Percentiles rank a stretch among this genome's conserved stretches.
Conservation (phyloP, 1,284 basidiomycete species). For the Agroathelia rolfsii region DNA sequence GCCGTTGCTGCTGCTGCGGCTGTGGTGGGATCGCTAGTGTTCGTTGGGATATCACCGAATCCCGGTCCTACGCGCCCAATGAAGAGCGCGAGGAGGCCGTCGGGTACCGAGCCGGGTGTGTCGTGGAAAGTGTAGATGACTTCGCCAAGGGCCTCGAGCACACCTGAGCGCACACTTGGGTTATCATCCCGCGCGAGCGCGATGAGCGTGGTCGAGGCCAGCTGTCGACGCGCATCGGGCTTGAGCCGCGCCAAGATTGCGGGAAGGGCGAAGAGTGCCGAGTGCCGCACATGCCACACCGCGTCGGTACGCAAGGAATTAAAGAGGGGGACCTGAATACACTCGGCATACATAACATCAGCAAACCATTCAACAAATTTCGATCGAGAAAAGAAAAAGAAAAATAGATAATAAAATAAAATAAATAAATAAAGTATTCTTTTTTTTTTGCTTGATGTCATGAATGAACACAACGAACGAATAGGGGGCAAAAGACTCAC, state of each 20-base stretch:
- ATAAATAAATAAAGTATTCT: too few relatives aligned
- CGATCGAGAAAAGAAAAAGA: too few relatives aligned
- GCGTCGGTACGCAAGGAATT: slow-evolving; percentile 62
- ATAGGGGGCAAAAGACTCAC: slow-evolving; percentile 38
- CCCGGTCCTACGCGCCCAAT: slow-evolving; percentile 47
- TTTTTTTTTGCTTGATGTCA: slow-evolving; percentile 5
- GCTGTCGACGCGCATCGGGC: slow-evolving; percentile 39
- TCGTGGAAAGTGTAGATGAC: slow-evolving; percentile 79
- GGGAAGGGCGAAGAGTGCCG: slow-evolving; percentile 81
- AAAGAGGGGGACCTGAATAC: slow-evolving; percentile 83
- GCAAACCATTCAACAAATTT: too few relatives aligned
- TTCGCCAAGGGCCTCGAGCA: slow-evolving; percentile 87
- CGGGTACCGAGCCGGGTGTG: slow-evolving; percentile 62
- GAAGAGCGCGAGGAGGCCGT: slow-evolving; percentile 75
- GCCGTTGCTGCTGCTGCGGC: too few relatives aligned
- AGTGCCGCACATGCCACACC: slow-evolving; percentile 82
- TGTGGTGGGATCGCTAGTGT: too few relatives aligned
- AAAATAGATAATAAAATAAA: slow-evolving; percentile 2
- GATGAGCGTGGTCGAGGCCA: slow-evolving; percentile 56
- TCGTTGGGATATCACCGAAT: too few relatives aligned
- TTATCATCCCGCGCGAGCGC: slow-evolving; percentile 62
- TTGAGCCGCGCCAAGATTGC: slow-evolving; percentile 64
- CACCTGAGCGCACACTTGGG: slow-evolving; percentile 68
- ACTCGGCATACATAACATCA: too few relatives aligned
- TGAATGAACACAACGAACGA: slow-evolving; percentile 9